A percentile compares a stretch with the other conserved stretches of the same genome.
Conservation (phyloP, 2,329 filamentous ascomycete genomes). For the Sporothrix brunneoviolacea region DNA sequence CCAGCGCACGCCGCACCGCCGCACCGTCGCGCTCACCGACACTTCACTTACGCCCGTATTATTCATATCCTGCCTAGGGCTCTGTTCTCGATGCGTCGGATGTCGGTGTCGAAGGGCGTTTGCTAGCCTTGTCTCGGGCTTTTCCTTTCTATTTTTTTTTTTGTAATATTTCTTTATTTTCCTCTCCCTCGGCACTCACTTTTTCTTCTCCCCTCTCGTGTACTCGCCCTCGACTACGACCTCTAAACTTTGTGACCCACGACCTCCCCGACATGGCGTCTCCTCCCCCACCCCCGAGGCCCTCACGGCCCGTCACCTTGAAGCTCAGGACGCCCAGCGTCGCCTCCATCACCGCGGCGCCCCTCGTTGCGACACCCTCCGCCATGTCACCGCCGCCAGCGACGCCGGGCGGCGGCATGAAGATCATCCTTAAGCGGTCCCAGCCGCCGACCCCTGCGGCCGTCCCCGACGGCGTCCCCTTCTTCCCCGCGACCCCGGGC, state of each 20-base stretch:
- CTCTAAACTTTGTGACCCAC: too few species aligned
- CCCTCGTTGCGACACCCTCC: conserved; percentile 13
- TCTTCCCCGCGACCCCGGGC: neutral
- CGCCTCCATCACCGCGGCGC: conserved; percentile 12
- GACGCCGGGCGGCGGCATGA: conserved; percentile 18
- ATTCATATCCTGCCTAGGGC: too few species aligned
- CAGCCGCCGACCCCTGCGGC: conserved; percentile 25
- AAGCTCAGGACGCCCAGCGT: conserved; percentile 16
- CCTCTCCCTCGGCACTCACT: neutral
- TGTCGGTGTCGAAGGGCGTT: neutral
- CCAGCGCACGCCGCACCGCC: too few species aligned
- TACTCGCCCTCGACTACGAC: too few species aligned
- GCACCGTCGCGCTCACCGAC: neutral
- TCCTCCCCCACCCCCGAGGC: conserved; percentile 15
- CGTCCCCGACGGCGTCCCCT: conserved; percentile 21
- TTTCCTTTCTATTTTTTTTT: neutral
- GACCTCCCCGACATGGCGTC: conserved; percentile 13
- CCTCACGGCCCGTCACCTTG: conserved; percentile 16
- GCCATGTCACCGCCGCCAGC: conserved; percentile 19
- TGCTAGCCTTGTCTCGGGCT: neutral
- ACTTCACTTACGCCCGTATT: too few species aligned
- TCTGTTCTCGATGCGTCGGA: neutral
- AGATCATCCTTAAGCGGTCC: conserved; percentile 23
- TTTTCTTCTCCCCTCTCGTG: too few species aligned
- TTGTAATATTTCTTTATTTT: neutral